Base-by-base conservation (phyloP, 2,329 filamentous ascomycete genomes). In the Boeremia lycopersici region DNA sequence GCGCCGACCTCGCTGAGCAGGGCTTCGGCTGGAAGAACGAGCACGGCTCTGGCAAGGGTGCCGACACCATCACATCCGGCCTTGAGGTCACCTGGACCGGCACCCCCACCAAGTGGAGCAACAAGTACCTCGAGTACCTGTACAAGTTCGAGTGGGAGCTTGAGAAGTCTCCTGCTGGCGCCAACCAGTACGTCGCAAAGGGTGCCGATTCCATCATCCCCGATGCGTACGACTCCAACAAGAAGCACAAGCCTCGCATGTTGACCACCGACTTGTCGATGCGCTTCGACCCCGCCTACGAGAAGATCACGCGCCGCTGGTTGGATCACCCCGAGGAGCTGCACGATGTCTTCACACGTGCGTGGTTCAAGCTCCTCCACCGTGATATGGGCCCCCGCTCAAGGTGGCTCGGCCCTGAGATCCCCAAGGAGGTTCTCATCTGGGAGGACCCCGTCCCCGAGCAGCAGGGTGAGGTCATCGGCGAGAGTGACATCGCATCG, bases 321-420 rank as follows among this genome's bases (percentile, higher is more conserved):
- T 78, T 88, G 41, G 84, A 86, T 62, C 78, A 92, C 76, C 87
- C 87, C 1, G 82, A 89, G 40, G 77, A 90, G 79, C 82, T 92
- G 34, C 82, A 81, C 48, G 85, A 91, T 57, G 86, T 83, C 8
- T 93, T 92, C 68, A 80, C 83, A 19, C 84, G 85, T 44, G 89
- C 89, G 12, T 93, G 89, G 89, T 93, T 90, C 84, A 92, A 93
- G 84, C 83, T 93, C 36, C 81, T 89, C 30, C 89, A 93, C 79
- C 89, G 89, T 78, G 89, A 92, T 73, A 84, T 93, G 77, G 89
- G 89, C 13, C 89, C 89, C 38, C 79, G 84, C 48, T 72, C 82
- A 23, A 88, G 87, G 70, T 92, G 89, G 80, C 68, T 91, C 41
- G 89, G 89, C 28, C 89, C 89, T 1, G 89, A 93, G 75, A 80